phyloP scores from a whole-genome alignment of 495 filamentous ascomycete genomes.

The Penicillium egyptiacum region DNA sequence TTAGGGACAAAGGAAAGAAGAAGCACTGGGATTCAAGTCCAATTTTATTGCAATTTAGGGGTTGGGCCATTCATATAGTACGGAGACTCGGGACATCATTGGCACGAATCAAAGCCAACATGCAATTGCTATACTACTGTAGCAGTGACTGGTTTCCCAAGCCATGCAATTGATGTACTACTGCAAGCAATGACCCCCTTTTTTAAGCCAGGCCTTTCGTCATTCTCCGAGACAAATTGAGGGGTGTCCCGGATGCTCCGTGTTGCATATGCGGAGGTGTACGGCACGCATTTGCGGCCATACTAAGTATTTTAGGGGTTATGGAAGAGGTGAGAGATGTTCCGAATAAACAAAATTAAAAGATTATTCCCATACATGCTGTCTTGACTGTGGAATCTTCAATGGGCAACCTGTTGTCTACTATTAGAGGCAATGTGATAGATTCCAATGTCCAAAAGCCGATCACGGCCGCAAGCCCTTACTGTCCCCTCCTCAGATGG shows the following conservation, averaged over 20 bases:
- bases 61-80: slow-evolving; percentile 16
- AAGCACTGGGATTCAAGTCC: background rate
- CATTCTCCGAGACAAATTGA: slow-evolving; percentile 13
- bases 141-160: background rate
- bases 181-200: background rate
- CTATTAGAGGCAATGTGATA: no score
- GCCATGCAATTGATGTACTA: slow-evolving; percentile 8
- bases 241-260: slow-evolving; percentile 11
- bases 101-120: background rate
- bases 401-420: no score
- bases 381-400: no score
- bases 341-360: background rate
- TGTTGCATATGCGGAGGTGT: background rate
- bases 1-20: background rate
- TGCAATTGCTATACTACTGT: slow-evolving; percentile 10
- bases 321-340: background rate
- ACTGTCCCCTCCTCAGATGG: slow-evolving; percentile 8
- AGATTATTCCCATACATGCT: background rate
- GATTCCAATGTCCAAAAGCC: no score
- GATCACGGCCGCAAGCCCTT: background rate
- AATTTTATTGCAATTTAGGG: slow-evolving; percentile 15
- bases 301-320: background rate
- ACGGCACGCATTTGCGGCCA: background rate
- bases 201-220: slow-evolving; percentile 1
- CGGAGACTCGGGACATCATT: background rate